Conservation (phyloP, 148 eudicot genomes). For the Hydrangea macrophylla region DNA sequence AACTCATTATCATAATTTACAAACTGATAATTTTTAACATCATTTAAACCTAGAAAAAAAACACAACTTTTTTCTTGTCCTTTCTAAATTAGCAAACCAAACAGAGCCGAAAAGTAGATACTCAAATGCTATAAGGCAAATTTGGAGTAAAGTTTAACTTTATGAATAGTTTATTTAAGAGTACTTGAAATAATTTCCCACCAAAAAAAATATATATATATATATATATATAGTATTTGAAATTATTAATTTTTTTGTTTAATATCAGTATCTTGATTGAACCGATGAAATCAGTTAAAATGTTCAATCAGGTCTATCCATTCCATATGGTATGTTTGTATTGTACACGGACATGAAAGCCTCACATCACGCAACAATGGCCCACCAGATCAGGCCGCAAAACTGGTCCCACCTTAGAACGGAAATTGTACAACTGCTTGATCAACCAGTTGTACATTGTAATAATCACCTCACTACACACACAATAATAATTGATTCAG, state of each 20-base stretch:
- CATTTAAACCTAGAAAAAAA: too few species aligned
- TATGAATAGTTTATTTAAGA: too few species aligned
- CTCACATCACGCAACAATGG: not conserved
- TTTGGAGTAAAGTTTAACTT: not conserved
- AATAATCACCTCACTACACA: not conserved
- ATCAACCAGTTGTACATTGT: not conserved
- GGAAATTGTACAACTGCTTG: not conserved
- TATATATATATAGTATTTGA: too few species aligned
- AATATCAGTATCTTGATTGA: too few species aligned
- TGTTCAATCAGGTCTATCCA: conserved; percentile 11
- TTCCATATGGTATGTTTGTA: not conserved
- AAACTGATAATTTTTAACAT: too few species aligned
- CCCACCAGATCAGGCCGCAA: not conserved
- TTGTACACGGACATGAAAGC: not conserved
- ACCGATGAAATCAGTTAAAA: conserved; percentile 16
- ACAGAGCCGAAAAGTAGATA: too few species aligned
- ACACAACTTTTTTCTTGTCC: too few species aligned
- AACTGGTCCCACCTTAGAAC: not conserved
- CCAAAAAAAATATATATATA: too few species aligned
- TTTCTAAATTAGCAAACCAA: too few species aligned
- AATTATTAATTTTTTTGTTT: too few species aligned
- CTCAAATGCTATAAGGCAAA: not conserved
- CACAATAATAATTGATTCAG: not conserved
- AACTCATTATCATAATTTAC: too few species aligned
- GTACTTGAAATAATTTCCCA: too few species aligned